phyloP scores from a whole-genome alignment of 441 rosid genomes.

The Pelargonium fulgidum region DNA sequence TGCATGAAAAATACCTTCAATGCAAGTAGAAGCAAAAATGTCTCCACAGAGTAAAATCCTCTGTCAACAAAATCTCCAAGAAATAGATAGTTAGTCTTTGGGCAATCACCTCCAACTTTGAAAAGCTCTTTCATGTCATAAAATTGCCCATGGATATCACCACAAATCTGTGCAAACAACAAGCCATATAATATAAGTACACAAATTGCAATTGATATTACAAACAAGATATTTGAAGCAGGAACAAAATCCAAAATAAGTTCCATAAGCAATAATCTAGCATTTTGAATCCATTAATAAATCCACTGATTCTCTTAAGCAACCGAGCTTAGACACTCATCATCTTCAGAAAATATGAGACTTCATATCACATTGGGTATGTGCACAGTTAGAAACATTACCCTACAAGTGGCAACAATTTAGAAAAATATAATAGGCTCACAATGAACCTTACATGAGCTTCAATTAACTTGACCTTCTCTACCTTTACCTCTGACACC shows the following conservation, averaged over 20 bases:
- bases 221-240: not conserved
- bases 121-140: slow-evolving; percentile 96
- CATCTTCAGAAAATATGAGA: not conserved
- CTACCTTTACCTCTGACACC: not conserved
- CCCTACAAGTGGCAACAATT: not conserved
- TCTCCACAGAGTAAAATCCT: slow-evolving; percentile 88
- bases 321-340: not conserved
- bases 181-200: slow-evolving; percentile 13
- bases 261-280: not conserved
- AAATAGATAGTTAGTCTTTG: slow-evolving; percentile 82
- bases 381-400: not conserved
- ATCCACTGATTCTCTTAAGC: not conserved
- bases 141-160: slow-evolving; percentile 93
- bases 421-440: not conserved
- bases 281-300: not conserved
- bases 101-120: slow-evolving; percentile 88
- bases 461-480: not conserved
- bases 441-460: not conserved
- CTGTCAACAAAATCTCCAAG: slow-evolving; percentile 95
- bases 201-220: slow-evolving; percentile 5
- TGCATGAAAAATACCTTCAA: slow-evolving; percentile 53
- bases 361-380: not conserved
- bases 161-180: slow-evolving; percentile 54
- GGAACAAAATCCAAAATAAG: slow-evolving; percentile 3
- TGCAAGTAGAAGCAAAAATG: slow-evolving; percentile 83